phyloP scores from a whole-genome alignment of 805 yeast species.

The Yarrowia yakushimensis region DNA sequence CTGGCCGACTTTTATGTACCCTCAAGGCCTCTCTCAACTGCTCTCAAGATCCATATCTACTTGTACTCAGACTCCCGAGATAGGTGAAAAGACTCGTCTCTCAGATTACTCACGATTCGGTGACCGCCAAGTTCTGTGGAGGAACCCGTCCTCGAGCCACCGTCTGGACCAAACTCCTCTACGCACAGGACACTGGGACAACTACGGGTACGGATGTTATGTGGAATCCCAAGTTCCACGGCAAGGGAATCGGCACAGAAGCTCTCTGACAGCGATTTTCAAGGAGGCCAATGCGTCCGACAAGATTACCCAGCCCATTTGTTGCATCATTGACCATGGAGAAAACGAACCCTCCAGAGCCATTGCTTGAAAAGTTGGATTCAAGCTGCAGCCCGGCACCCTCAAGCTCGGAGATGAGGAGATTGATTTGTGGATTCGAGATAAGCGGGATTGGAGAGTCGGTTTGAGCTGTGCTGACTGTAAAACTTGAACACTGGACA shows the following conservation, averaged over 20 bases:
- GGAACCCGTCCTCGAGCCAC: neutral
- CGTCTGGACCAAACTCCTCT: slow-evolving; percentile 1
- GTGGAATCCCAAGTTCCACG: neutral
- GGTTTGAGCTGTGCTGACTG: too few relatives aligned
- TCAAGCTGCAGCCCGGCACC: neutral
- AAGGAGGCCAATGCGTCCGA: neutral
- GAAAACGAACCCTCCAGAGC: neutral
- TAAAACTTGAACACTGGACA: too few relatives aligned
- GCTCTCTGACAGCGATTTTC: neutral
- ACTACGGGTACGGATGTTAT: slow-evolving; percentile 10
- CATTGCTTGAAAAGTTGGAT: slow-evolving; percentile 1
- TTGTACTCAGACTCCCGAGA: too few relatives aligned
- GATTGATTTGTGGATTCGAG: neutral
- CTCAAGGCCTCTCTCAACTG: too few relatives aligned
- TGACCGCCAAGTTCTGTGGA: slow-evolving; percentile 12
- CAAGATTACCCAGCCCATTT: neutral
- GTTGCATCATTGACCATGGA: neutral
- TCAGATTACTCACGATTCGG: too few relatives aligned
- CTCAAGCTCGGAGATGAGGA: neutral
- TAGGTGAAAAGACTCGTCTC: too few relatives aligned
- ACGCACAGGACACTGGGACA: neutral
- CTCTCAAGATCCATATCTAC: too few relatives aligned
- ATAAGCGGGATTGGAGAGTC: neutral
- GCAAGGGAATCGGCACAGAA: neutral
- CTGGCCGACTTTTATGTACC: too few relatives aligned